These are phyloP conservation scores for Lithohypha guttulata DNA, from an alignment of 2,329 filamentous ascomycete species.

Conservation along the genomic window DNA sequence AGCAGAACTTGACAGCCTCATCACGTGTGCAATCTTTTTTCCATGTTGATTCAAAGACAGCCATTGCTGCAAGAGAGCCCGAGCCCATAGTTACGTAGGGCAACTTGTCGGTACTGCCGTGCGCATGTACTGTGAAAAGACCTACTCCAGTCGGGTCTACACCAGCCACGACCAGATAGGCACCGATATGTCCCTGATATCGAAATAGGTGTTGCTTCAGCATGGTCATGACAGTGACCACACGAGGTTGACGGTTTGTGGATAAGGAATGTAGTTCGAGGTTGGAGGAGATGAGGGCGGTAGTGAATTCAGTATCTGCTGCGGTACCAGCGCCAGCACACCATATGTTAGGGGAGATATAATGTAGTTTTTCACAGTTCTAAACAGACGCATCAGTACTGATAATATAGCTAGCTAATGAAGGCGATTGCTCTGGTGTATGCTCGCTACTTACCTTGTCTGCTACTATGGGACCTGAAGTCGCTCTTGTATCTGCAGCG, in stretches of 20 bases:
- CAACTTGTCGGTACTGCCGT: constrained; percentile 96
- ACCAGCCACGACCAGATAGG: constrained; percentile 92
- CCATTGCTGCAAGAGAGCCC: constrained; percentile 92
- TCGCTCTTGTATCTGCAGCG: constrained; percentile 94
- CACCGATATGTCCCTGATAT: constrained; percentile 94
- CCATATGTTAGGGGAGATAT: constrained; percentile 98
- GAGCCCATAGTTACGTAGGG: constrained; percentile 99
- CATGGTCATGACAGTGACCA: constrained; percentile 98
- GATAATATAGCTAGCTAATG: no score
- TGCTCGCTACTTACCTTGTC: constrained; percentile 58
- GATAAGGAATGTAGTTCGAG: constrained; percentile 95
- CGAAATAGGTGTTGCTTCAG: constrained; percentile 99
- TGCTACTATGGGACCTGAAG: constrained; percentile 93
- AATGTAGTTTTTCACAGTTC: constrained; percentile 99
- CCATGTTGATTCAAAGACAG: constrained; percentile 95
- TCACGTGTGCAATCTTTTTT: constrained; percentile 65
- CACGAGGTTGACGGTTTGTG: constrained; percentile 89
- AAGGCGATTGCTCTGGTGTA: no score
- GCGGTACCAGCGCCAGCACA: constrained; percentile 96
- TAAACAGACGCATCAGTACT: no score
- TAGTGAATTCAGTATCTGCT: constrained; percentile 98
- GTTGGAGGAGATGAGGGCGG: constrained; percentile 94
- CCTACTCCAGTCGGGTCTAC: constrained; percentile 92
- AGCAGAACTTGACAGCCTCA: constrained; percentile 69
- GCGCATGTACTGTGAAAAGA: constrained; percentile 95